Evolutionary conservation across 1,139 yeast genomes (phyloP).

Genomic region (Geotrichum siamense): DNA sequence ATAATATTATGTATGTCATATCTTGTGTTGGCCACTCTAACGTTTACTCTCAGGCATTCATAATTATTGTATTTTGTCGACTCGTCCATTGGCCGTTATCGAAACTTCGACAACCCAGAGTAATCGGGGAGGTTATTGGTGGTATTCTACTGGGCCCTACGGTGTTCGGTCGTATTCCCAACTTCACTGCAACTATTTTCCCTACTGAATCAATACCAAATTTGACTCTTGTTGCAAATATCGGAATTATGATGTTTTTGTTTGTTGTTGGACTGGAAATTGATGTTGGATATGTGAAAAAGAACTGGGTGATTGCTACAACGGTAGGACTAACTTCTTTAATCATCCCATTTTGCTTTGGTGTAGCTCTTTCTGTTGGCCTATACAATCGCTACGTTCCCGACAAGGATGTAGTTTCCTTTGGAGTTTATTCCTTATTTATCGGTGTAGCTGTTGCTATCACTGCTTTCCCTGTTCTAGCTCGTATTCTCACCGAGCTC

Average conservation of each 20-base stretch:
- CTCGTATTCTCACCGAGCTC: constrained; percentile 67
- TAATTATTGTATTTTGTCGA: constrained; percentile 50
- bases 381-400: constrained; percentile 48
- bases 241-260: constrained; percentile 65
- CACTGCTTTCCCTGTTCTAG: constrained; percentile 79
- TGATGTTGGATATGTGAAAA: constrained; percentile 54
- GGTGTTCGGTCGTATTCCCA: constrained; percentile 62
- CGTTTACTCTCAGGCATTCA: constrained; percentile 22
- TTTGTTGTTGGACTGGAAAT: constrained; percentile 76
- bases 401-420: constrained; percentile 40
- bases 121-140: constrained; percentile 68
- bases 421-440: constrained; percentile 69
- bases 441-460: constrained; percentile 76
- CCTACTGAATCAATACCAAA: constrained; percentile 57
- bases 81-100: constrained; percentile 52
- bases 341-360: constrained; percentile 72
- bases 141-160: constrained; percentile 51
- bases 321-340: constrained; percentile 63
- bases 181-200: constrained; percentile 56
- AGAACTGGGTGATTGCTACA: constrained; percentile 52
- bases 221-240: constrained; percentile 57
- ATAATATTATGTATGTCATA: no score
- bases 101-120: constrained; percentile 61
- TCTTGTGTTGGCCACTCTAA: no score
- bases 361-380: constrained; percentile 64